phyloP scores from a whole-genome alignment of 768 basidiomycete species.

The Lepiota brunneoincarnata region DNA sequence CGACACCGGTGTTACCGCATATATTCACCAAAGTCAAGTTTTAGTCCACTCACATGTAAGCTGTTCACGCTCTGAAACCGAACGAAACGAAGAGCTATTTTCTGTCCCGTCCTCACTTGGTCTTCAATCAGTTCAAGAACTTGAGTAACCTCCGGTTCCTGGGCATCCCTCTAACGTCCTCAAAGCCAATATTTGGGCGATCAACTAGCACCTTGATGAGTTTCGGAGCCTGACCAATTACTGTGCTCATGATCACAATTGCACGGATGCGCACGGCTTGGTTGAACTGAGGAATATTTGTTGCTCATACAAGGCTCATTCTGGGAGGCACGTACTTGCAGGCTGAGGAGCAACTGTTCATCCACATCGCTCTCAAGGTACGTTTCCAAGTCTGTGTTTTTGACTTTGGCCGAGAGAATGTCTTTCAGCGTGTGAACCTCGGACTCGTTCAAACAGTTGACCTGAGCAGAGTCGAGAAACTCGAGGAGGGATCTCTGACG shows the following conservation, averaged over 20 bases:
- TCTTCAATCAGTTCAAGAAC: conserved; percentile 49
- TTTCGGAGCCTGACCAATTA: conserved; percentile 48
- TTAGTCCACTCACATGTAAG: conserved; percentile 49
- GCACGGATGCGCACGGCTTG: conserved; percentile 64
- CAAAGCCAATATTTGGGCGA: conserved; percentile 58
- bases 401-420: conserved; percentile 41
- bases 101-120: conserved; percentile 44
- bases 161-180: conserved; percentile 57
- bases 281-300: conserved; percentile 51
- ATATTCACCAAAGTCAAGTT: not conserved
- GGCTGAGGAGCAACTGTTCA: conserved; percentile 66
- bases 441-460: conserved; percentile 71
- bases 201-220: conserved; percentile 64
- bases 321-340: conserved; percentile 46
- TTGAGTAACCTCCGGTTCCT: conserved; percentile 53
- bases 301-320: not conserved
- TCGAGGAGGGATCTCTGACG: conserved; percentile 52
- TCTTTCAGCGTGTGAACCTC: conserved; percentile 46
- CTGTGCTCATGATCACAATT: conserved; percentile 45
- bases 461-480: conserved; percentile 55
- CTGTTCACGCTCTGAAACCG: conserved; percentile 68
- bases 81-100: conserved; percentile 57
- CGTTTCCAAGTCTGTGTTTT: conserved; percentile 36
- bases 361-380: conserved; percentile 70
- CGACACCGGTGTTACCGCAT: not conserved